These are phyloP conservation scores for Polygonum aviculare DNA, from an alignment of 148 eudicot species.

Conservation along the genomic window DNA sequence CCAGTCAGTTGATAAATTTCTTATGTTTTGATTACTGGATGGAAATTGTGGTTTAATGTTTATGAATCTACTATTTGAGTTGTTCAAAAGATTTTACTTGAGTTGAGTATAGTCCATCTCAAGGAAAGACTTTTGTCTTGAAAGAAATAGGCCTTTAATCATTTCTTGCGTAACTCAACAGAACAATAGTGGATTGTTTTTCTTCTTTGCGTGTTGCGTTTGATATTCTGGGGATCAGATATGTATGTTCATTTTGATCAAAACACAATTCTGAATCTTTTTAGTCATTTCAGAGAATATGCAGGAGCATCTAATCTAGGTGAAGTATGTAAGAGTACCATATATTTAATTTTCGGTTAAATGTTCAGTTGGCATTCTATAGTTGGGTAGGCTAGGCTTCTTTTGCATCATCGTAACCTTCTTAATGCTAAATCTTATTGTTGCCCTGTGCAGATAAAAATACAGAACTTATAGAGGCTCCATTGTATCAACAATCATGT, in stretches of 20 bases:
- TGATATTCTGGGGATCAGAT: not conserved
- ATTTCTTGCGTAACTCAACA: not conserved
- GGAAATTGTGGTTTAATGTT: not conserved
- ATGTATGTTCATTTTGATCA: not conserved
- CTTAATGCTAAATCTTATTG: not conserved
- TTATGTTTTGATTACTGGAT: not conserved
- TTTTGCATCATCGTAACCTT: not conserved
- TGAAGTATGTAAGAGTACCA: not conserved
- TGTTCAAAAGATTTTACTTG: not conserved
- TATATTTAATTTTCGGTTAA: not conserved
- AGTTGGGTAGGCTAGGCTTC: not conserved
- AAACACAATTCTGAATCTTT: not conserved
- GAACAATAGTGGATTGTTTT: not conserved
- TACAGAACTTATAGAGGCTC: conserved; percentile 36
- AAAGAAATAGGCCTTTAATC: not conserved
- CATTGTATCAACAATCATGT: conserved; percentile 29
- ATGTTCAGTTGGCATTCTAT: not conserved
- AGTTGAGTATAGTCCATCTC: not conserved
- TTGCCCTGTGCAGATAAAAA: conserved; percentile 32
- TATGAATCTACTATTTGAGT: not conserved
- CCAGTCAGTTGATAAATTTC: not conserved
- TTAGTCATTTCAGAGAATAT: not conserved
- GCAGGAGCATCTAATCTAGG: not conserved
- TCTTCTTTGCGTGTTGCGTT: not conserved
- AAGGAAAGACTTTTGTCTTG: not conserved